Conservation (phyloP, 306 rosid genomes). For the Aeschynomene evenia region DNA sequence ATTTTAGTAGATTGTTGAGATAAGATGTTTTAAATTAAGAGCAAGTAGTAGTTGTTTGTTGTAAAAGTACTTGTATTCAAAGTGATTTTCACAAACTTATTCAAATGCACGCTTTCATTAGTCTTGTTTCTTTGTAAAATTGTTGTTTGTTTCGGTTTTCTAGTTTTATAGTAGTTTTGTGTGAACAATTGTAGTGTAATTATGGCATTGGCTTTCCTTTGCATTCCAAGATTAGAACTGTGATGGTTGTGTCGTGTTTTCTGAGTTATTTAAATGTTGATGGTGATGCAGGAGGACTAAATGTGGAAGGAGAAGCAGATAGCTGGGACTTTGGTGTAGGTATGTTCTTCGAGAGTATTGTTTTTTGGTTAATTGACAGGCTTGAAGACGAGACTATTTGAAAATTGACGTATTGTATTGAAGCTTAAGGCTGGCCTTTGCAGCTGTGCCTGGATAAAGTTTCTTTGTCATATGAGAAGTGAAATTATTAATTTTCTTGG, state of each 20-base stretch:
- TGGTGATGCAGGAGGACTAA: constrained; percentile 71
- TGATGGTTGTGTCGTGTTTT: background rate
- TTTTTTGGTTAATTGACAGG: background rate
- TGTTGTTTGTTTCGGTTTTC: background rate
- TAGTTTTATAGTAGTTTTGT: too few species aligned
- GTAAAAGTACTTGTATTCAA: too few species aligned
- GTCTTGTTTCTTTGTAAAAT: background rate
- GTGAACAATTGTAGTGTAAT: background rate
- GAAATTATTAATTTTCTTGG: background rate
- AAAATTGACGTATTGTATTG: background rate
- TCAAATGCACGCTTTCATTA: background rate
- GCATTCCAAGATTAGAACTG: background rate
- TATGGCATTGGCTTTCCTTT: background rate
- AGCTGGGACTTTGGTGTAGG: constrained; percentile 97
- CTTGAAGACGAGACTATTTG: background rate
- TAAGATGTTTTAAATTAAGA: background rate
- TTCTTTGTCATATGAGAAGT: constrained; percentile 6
- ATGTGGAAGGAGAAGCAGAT: constrained; percentile 97
- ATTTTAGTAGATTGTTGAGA: background rate
- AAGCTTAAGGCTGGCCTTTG: background rate
- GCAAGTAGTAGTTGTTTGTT: too few species aligned
- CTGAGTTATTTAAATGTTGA: background rate
- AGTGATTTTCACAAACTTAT: background rate
- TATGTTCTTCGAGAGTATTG: constrained; percentile 27
- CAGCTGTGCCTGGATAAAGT: background rate